Evolutionary conservation across 2,329 filamentous ascomycete genomes (phyloP), one percentile per base, ranked within the genome.

Genomic region (Aspergillus japonicus): DNA sequence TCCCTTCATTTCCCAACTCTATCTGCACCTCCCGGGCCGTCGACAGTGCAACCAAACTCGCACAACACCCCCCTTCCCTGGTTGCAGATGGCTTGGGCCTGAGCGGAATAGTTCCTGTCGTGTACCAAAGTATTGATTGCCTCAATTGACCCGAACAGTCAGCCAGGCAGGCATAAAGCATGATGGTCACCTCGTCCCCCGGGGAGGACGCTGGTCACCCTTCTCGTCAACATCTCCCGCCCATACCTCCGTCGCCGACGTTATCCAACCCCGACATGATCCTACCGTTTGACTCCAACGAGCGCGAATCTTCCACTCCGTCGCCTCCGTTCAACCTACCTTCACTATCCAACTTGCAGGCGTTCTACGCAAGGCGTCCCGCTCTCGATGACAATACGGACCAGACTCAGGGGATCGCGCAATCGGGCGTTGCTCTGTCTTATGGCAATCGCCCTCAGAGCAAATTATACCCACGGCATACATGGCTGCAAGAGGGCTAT

Each of bases 191-290:
- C 33, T 47, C 58, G 26, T 54, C 60, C 51, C 31, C 48, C 42
- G 62, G 59, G 12, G 61, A 66, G 56, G 63, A 65, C 58, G 55
- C 57, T 31, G 60, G 60, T 16, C 53, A 64, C 24, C 63, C 57
- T 31, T 21, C 23, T 48, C 53, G 42, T 48, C 63, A 60, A 55
- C 63, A 59, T 52, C 60, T 61, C 19, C 67, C 64, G 35, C 58
- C 63, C 24, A 67, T 70, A 48, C 87, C 89, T 64, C 87, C 86
- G 12, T 96, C 91, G 61, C 93, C 93, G 50, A 96, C 93, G 2
- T 81, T 97, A 69, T 96, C 92, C 58, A 96, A 96, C 75, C 92
- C 92, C 55, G 93, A 96, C 74, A 93, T 96, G 91, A 96, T 97
- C 69, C 80, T 97, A 55, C 93, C 93, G 62, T 87, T 89, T 72